Conservation (phyloP, 768 basidiomycete genomes). For the Udeniomyces megalosporus region DNA sequence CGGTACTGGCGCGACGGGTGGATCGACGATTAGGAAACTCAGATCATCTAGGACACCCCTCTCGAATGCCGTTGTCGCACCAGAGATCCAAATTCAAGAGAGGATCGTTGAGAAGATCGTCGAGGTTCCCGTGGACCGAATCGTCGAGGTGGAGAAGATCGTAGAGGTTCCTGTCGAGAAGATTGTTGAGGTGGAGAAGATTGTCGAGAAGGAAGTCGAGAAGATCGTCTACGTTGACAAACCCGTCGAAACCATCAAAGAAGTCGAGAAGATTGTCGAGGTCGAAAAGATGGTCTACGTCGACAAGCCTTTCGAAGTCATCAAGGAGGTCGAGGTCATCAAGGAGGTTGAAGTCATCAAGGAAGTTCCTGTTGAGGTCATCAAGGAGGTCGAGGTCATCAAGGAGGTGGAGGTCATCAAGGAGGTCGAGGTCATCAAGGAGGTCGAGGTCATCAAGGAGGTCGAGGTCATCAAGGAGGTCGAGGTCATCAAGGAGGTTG, state of each 20-base stretch:
- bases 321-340: slow-evolving; percentile 17
- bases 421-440: slow-evolving; percentile 22
- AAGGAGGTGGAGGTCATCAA: slow-evolving; percentile 18
- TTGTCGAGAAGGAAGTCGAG: slow-evolving; percentile 23
- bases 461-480: background rate
- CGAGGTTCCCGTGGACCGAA: slow-evolving; percentile 17
- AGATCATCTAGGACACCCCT: background rate
- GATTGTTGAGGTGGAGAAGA: slow-evolving; percentile 20
- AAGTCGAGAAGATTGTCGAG: slow-evolving; percentile 20
- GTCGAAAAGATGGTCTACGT: slow-evolving; percentile 23
- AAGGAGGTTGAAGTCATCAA: slow-evolving; percentile 16
- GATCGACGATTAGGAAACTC: background rate
- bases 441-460: slow-evolving; percentile 21
- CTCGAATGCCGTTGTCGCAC: too few relatives aligned
- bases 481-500: slow-evolving; percentile 18
- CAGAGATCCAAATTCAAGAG: background rate
- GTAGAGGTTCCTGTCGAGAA: slow-evolving; percentile 24
- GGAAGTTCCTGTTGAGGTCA: slow-evolving; percentile 23
- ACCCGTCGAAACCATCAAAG: slow-evolving; percentile 19
- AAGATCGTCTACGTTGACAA: slow-evolving; percentile 24
- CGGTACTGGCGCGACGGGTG: background rate
- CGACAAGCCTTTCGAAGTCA: background rate
- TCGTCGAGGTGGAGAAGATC: slow-evolving; percentile 20
- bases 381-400: slow-evolving; percentile 20
- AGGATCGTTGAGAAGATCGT: slow-evolving; percentile 4